Conservation (phyloP, 2,329 filamentous ascomycete genomes). For the Fusarium euwallaceae region DNA sequence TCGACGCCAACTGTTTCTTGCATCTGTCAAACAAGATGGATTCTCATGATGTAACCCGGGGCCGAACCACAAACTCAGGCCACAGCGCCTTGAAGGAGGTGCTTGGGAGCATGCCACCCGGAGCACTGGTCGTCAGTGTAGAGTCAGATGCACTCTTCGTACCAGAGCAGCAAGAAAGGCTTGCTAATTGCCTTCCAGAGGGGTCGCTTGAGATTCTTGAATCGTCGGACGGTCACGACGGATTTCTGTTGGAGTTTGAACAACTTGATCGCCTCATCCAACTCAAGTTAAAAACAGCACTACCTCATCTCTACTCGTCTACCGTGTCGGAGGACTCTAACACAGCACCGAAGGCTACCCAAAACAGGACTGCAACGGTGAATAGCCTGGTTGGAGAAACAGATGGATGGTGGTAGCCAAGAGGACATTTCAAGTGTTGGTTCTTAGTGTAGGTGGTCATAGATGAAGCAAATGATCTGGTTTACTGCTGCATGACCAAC, state of each 20-base stretch:
- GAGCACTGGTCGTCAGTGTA: background rate
- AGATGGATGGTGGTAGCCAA: background rate
- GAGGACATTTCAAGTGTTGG: background rate
- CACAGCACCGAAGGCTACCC: background rate
- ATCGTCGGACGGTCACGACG: background rate
- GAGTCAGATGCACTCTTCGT: background rate
- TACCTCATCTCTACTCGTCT: background rate
- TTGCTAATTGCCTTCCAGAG: background rate
- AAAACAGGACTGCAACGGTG: background rate
- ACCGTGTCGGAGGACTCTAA: background rate
- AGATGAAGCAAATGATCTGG: background rate
- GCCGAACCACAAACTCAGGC: background rate
- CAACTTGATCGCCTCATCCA: background rate
- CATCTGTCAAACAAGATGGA: constrained; percentile 14
- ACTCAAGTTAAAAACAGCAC: background rate
- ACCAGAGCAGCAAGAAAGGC: background rate
- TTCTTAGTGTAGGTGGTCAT: background rate
- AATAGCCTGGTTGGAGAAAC: background rate
- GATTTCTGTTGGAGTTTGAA: background rate
- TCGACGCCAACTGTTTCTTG: constrained; percentile 17
- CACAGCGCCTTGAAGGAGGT: background rate
- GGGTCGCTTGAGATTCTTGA: background rate
- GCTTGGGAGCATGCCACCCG: background rate
- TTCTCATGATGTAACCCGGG: constrained; percentile 6
- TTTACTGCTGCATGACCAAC: background rate